Percentiles rank a stretch among this genome's conserved stretches.
These are phyloP conservation scores for Globisporangium splendens DNA, from an alignment of 352 stramenopile species.

Conservation along the genomic window DNA sequence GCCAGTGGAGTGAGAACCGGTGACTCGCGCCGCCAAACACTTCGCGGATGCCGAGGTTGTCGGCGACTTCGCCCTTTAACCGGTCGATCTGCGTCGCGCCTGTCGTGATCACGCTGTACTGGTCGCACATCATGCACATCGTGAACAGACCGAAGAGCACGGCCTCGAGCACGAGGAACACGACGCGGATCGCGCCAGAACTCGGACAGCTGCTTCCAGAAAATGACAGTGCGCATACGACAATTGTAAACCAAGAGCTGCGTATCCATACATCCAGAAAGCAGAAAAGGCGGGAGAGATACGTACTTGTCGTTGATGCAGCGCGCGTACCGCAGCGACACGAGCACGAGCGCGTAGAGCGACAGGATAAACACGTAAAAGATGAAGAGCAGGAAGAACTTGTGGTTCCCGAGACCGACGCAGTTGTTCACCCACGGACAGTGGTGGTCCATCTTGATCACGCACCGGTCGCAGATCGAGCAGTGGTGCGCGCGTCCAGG, in stretches of 20 bases:
- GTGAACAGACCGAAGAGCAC: constrained; percentile 98
- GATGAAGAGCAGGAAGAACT: constrained; percentile 91
- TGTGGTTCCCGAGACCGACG: constrained; percentile 99
- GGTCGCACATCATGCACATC: constrained; percentile 98
- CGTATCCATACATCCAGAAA: neutral
- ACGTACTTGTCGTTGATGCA: constrained; percentile 83
- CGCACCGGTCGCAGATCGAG: constrained; percentile 94
- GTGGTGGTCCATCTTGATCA: constrained; percentile 99
- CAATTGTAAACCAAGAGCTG: too few relatives aligned
- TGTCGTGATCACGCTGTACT: constrained; percentile 95
- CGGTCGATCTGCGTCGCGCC: constrained; percentile 97
- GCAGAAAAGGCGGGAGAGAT: constrained; percentile 4
- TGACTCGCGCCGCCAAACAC: constrained; percentile 67
- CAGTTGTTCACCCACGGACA: constrained; percentile 99
- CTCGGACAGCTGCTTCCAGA: constrained; percentile 49
- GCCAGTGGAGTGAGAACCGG: constrained; percentile 69
- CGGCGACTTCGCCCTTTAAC: constrained; percentile 88
- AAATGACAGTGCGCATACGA: neutral
- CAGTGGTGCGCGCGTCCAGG: constrained; percentile 95
- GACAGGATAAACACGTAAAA: constrained; percentile 95
- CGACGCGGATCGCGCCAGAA: constrained; percentile 68
- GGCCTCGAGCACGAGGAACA: constrained; percentile 85
- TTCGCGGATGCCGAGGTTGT: constrained; percentile 76
- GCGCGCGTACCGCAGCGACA: constrained; percentile 88
- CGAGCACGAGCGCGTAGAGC: constrained; percentile 91